These are phyloP conservation scores for Myriosclerotinia duriaeana DNA, from an alignment of 2,329 filamentous ascomycete species.

Conservation along the genomic window DNA sequence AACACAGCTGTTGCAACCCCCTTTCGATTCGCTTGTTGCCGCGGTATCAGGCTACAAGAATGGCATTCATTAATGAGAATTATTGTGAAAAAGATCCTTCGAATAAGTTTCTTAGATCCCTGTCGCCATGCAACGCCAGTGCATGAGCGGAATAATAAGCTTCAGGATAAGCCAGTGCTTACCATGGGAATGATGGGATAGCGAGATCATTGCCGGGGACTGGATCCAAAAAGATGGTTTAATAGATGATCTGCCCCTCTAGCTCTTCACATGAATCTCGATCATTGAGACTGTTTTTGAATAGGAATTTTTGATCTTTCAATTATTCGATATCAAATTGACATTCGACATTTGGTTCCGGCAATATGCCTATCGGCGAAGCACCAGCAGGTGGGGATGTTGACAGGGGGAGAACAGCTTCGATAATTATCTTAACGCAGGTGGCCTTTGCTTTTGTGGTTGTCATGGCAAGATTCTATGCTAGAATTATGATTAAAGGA, in stretches of 20 bases:
- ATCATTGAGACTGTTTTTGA: neutral
- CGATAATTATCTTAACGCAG: slow-evolving; percentile 11
- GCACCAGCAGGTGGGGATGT: slow-evolving; percentile 15
- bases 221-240: neutral
- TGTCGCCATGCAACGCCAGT: slow-evolving; percentile 13
- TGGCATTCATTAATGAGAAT: neutral
- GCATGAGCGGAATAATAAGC: neutral
- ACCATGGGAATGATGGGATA: slow-evolving; percentile 9
- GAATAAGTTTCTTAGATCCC: neutral
- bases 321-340: neutral
- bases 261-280: neutral
- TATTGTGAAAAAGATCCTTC: neutral
- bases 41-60: neutral
- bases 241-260: neutral
- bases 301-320: neutral
- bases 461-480: slow-evolving; percentile 21
- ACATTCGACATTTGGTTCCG: neutral
- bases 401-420: slow-evolving; percentile 9
- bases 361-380: neutral
- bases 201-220: slow-evolving; percentile 1
- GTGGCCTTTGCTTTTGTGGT: slow-evolving; percentile 15
- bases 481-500: slow-evolving; percentile 10
- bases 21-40: slow-evolving; percentile 17
- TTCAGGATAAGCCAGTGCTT: slow-evolving; percentile 7
- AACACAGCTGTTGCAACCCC: neutral